Percentiles rank a stretch among this genome's conserved stretches.
These are phyloP conservation scores for Akanthomyces muscarius DNA, from an alignment of 2,329 filamentous ascomycete species.

Conservation along the genomic window DNA sequence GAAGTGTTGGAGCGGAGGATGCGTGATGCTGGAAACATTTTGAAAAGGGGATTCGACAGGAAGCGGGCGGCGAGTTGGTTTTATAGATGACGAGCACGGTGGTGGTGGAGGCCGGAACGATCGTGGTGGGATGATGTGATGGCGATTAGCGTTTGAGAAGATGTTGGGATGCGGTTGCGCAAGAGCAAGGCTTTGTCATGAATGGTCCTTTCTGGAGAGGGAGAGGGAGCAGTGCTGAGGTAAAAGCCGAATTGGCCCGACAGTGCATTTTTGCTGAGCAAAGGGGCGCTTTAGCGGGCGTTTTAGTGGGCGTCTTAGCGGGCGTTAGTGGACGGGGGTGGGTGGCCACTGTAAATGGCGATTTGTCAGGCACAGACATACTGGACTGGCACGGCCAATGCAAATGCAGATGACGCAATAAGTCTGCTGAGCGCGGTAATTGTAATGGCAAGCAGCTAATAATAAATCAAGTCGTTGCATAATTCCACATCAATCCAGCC, in stretches of 20 bases:
- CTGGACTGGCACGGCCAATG: not conserved
- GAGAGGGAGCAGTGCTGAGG: not conserved
- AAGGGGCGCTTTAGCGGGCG: not conserved
- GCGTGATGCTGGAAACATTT: conserved; percentile 8
- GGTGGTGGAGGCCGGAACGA: not conserved
- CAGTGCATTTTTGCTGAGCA: not conserved
- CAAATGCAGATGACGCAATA: conserved; percentile 11
- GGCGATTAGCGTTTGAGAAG: not conserved
- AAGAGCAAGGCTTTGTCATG: conserved; percentile 4
- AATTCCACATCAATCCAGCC: not conserved
- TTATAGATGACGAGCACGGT: not conserved
- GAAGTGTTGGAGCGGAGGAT: conserved; percentile 9
- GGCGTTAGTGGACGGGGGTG: no score
- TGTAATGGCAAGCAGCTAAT: not conserved
- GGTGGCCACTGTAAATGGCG: not conserved
- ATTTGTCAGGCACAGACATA: not conserved
- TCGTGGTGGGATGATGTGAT: not conserved
- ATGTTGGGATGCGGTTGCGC: not conserved
- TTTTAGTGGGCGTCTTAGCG: not conserved
- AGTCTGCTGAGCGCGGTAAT: not conserved
- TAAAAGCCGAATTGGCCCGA: not conserved
- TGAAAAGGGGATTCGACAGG: not conserved
- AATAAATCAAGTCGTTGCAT: not conserved
- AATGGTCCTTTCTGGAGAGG: not conserved
- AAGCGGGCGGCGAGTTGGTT: not conserved